Base-by-base conservation (phyloP, 1,139 yeast species). In the Pichia sp. region DNA sequence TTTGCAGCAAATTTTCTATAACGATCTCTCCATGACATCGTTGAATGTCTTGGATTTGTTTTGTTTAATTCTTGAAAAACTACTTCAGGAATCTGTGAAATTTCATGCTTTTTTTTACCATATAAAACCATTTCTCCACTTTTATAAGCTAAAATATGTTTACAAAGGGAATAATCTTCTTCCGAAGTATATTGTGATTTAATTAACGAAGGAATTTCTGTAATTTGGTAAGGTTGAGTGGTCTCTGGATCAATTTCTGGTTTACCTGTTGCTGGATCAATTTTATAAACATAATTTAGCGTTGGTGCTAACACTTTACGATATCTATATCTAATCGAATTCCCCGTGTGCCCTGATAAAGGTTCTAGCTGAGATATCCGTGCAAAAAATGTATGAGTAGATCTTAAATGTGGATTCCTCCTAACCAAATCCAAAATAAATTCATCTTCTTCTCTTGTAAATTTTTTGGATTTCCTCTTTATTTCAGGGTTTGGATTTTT, bases 21-120 rank as follows among this genome's bases (percentile, higher is more conserved):
- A 50, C 92, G 71, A 59, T 83, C 92, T 60, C 92, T 77, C 90
- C 90, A 84, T 27, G 89, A 81, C 55, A 76, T 74, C 45, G 72
- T 71, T 4, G 83, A 67, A 59, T 82, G 89, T 29, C 70, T 63
- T 16, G 78, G 73, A 41, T 66, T 63, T 38, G 62, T 63, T 46
- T 68, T 66, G 43, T 73, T 71, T 54, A 74, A 61, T 23, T 63
- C 62, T 31, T 70, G 69, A 58, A 79, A 81, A 49, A 80, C 57
- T 25, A 50, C 74, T 55, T 67, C 55, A 55, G 73, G 64, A 28
- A 60, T 55, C 32, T 54, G 52, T 28, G 40, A 65, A 57, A 50
- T 62, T 50, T 46, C 69, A 52, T 40, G 54, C 59, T 47, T 60
- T 49, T 47, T 61, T 57, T 51, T 59, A 37, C 50, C 43, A 37